Conservation (phyloP, 306 rosid species). For the Cotoneaster glaucophyllus region DNA sequence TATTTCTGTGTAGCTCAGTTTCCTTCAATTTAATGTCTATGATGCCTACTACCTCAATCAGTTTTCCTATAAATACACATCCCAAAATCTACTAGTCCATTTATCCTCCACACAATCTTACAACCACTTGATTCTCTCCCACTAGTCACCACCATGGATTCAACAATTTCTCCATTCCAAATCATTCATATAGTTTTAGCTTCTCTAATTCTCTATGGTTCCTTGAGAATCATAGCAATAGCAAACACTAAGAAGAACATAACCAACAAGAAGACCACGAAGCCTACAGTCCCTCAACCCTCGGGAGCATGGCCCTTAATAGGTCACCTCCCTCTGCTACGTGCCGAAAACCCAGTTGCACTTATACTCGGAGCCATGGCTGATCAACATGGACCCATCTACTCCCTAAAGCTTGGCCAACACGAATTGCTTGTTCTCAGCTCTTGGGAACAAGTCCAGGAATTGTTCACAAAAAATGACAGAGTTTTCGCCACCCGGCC, state of each 20-base stretch:
- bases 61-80: no score
- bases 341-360: neutral
- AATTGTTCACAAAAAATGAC: conserved; percentile 21
- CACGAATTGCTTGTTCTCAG: conserved; percentile 14
- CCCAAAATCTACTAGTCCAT: neutral
- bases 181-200: neutral
- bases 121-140: neutral
- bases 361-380: conserved; percentile 20
- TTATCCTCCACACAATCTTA: neutral
- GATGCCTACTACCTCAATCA: no score
- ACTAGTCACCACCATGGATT: neutral
- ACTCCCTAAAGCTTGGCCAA: conserved; percentile 14
- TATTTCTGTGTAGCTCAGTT: no score
- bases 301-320: conserved; percentile 19
- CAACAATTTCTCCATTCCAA: neutral
- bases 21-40: no score
- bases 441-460: conserved; percentile 14
- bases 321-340: conserved; percentile 27
- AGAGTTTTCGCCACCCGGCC: conserved; percentile 22
- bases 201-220: neutral
- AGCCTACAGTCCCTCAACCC: conserved; percentile 10
- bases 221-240: neutral
- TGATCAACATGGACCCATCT: conserved; percentile 23
- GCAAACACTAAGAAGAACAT: neutral
- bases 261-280: neutral